Evolutionary conservation across 169 alveolate genomes (phyloP).

Genomic region (Eimeria praecox): DNA sequence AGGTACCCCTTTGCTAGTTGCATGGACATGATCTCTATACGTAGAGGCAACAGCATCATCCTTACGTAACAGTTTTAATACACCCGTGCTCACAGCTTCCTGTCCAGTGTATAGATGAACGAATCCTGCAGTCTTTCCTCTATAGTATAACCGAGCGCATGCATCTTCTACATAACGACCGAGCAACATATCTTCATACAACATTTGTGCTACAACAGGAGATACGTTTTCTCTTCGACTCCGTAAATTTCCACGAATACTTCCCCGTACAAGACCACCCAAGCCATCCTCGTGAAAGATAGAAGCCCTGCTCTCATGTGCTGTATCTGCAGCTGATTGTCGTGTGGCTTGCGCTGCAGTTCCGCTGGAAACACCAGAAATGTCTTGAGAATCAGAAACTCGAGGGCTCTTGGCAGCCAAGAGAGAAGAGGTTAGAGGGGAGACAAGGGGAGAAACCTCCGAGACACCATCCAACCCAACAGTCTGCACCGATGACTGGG

Average conservation of each 20-base stretch:
- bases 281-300: slow-evolving; percentile 34
- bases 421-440: not conserved
- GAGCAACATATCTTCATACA: slow-evolving; percentile 90
- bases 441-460: not conserved
- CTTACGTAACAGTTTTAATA: slow-evolving; percentile 89
- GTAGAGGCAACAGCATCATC: slow-evolving; percentile 93
- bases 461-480: slow-evolving; percentile 17
- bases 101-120: slow-evolving; percentile 93
- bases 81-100: slow-evolving; percentile 93
- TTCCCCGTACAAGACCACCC: slow-evolving; percentile 67
- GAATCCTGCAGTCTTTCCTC: slow-evolving; percentile 92
- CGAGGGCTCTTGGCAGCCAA: not conserved
- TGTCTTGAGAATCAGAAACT: not conserved
- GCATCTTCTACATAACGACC: slow-evolving; percentile 92
- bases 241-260: slow-evolving; percentile 43
- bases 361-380: not conserved
- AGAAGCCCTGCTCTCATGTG: not conserved
- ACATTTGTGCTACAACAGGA: slow-evolving; percentile 86
- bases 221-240: slow-evolving; percentile 73
- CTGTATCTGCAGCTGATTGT: not conserved
- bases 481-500: not conserved
- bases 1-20: slow-evolving; percentile 92
- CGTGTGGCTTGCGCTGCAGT: slow-evolving; percentile 26
- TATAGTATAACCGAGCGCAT: slow-evolving; percentile 91
- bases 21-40: slow-evolving; percentile 94